phyloP scores from a whole-genome alignment of 306 rosid genomes.

The Astragalus membranaceus region DNA sequence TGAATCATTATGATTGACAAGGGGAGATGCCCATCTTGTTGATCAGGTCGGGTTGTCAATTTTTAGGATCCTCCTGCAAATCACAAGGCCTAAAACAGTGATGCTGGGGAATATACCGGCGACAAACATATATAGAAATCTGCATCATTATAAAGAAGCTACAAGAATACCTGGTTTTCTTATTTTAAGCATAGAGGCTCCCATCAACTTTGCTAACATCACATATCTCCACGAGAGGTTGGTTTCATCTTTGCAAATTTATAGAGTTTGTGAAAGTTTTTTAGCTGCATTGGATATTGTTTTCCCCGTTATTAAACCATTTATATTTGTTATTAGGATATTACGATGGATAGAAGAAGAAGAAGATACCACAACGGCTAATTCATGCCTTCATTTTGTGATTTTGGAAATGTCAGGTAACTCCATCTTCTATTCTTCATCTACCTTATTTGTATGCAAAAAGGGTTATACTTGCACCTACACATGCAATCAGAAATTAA shows the following conservation, averaged over 20 bases:
- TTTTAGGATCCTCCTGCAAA: slow-evolving; percentile 71
- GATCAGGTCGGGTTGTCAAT: slow-evolving; percentile 72
- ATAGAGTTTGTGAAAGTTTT: not conserved
- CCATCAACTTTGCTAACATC: slow-evolving; percentile 82
- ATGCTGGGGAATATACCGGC: slow-evolving; percentile 71
- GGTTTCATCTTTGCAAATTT: not conserved
- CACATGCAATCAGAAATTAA: not conserved
- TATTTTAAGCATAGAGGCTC: slow-evolving; percentile 75
- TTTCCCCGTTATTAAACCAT: not conserved
- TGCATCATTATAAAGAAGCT: slow-evolving; percentile 77
- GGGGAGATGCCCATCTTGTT: slow-evolving; percentile 1
- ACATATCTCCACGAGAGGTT: slow-evolving; percentile 79
- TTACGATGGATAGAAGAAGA: slow-evolving; percentile 84
- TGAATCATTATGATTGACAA: slow-evolving; percentile 1
- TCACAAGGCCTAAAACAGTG: slow-evolving; percentile 80
- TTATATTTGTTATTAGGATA: slow-evolving; percentile 41
- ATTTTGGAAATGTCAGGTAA: slow-evolving; percentile 80
- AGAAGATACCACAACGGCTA: slow-evolving; percentile 29
- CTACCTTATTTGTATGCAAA: not conserved
- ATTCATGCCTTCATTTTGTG: slow-evolving; percentile 39
- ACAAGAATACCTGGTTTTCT: slow-evolving; percentile 62
- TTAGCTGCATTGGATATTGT: not conserved
- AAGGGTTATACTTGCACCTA: not conserved
- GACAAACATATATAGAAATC: slow-evolving; percentile 57
- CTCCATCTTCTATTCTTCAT: not conserved